These are phyloP conservation scores for Apiospora sp. DNA, from an alignment of 2,329 filamentous ascomycete species.

Conservation along the genomic window DNA sequence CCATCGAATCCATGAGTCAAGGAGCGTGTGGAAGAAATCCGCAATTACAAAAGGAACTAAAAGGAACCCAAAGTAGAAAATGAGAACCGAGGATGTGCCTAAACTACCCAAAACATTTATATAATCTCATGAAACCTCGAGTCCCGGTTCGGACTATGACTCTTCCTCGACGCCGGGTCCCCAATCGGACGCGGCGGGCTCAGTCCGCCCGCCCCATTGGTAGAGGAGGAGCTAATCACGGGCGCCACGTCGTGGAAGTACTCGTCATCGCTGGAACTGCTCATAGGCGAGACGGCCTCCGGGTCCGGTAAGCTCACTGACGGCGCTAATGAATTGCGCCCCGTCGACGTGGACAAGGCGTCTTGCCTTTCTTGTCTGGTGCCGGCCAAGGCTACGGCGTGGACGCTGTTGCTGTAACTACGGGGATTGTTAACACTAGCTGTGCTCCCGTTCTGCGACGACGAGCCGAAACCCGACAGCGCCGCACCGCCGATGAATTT, in stretches of 20 bases:
- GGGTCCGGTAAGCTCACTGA: conserved; percentile 33
- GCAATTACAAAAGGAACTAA: neutral
- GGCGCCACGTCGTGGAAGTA: conserved; percentile 20
- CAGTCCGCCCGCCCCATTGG: conserved; percentile 36
- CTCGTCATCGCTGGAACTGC: conserved; percentile 46
- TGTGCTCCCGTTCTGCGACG: conserved; percentile 51
- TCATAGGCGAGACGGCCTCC: conserved; percentile 37
- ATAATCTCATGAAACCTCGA: conserved; percentile 68
- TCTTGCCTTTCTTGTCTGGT: conserved; percentile 31
- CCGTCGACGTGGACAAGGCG: neutral
- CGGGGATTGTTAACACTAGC: conserved; percentile 50
- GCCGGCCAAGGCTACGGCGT: conserved; percentile 57
- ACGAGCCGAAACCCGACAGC: conserved; percentile 50
- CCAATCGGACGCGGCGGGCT: conserved; percentile 49
- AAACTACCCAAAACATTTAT: conserved; percentile 25
- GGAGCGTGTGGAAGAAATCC: neutral
- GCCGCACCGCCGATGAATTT: conserved; percentile 61
- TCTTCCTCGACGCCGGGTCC: conserved; percentile 45
- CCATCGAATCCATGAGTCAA: neutral
- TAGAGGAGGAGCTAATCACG: conserved; percentile 38
- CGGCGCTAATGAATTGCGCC: conserved; percentile 23
- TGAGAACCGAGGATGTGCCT: neutral
- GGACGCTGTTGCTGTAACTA: conserved; percentile 48
- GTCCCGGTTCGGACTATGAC: conserved; percentile 62
- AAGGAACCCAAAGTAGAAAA: neutral